Evolutionary conservation across 371 early-diverging fungal species (phyloP), one percentile per base, ranked within the genome.

Genomic region (Lichtheimia hyalospora): DNA sequence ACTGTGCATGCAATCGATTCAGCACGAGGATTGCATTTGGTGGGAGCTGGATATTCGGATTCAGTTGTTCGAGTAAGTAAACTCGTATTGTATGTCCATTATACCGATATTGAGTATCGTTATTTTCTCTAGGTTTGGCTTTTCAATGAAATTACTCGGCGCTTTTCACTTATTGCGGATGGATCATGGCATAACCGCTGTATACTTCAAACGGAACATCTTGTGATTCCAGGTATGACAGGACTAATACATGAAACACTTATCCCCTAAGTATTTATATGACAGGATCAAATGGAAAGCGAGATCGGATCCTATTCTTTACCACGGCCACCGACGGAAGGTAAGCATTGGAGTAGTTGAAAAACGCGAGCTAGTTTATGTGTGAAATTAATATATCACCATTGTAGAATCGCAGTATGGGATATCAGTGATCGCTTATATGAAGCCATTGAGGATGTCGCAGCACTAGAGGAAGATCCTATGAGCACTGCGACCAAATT

Each of bases 11-110:
- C 67, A 8, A 55, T 78, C 16, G 61, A 68, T 14, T 39, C 67
- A 5, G 24, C 54, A 12, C 68, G 66, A n/a, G 72, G 78, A 3
- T 66, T 76, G 15, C 86, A 86, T 65, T 65, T 86, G 52, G 63
- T 86, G 25, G 81, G 77, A 10, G 79, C 82, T 4, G 84, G 79
- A 0, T 86, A 86, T 59, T 86, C 86, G 0, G 86, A 86, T 67
- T 72, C 83, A 0, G 75, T 78, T 34, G 75, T 83, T n/a, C 67
- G 86, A n/a, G 73, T 79, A 69, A 52, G 64, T 63, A 7, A 10
- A 28, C 15, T 16, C 14, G 5, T 13, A 6, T 18, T 53, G n/a
- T 4, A 6, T 28, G 3, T 15, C 20, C 27, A 16, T 21, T 16
- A 21, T 20, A 10, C 0, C 21, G 4, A 49, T 44, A 24, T 44